phyloP scores from a whole-genome alignment of 2,329 filamentous ascomycete genomes.

The Xylariaceae sp. region DNA sequence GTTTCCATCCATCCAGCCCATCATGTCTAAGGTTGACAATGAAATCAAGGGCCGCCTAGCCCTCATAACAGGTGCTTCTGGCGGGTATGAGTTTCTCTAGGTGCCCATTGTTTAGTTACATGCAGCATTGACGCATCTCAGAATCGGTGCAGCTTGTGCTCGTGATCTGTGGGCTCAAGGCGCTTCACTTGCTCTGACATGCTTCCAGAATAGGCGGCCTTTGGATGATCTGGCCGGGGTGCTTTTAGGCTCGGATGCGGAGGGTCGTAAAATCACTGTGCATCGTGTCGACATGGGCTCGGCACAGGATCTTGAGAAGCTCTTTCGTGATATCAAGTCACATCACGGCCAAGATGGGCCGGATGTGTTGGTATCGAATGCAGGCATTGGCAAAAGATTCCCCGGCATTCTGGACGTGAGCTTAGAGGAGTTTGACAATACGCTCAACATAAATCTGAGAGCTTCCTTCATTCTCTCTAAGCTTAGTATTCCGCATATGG shows the following conservation, averaged over 20 bases:
- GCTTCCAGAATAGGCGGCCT: conserved; percentile 33
- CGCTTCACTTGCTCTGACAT: conserved; percentile 40
- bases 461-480: conserved; percentile 66
- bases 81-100: conserved; percentile 27
- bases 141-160: conserved; percentile 40
- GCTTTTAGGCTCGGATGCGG: conserved; percentile 28
- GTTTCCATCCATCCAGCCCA: conserved; percentile 1
- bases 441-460: conserved; percentile 62
- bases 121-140: conserved; percentile 22
- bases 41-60: conserved; percentile 38
- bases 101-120: not conserved
- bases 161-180: conserved; percentile 39
- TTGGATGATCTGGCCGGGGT: conserved; percentile 35
- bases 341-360: conserved; percentile 55
- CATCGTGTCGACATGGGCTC: conserved; percentile 63
- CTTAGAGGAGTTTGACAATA: conserved; percentile 66
- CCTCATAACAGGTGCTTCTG: conserved; percentile 41
- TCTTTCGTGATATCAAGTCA: conserved; percentile 57
- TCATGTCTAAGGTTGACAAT: conserved; percentile 38
- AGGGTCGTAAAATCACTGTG: conserved; percentile 47
- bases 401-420: conserved; percentile 59
- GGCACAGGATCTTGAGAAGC: conserved; percentile 52
- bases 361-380: conserved; percentile 68
- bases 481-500: conserved; percentile 63
- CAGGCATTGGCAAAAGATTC: conserved; percentile 67